Percentiles rank a stretch among this genome's conserved stretches.
phyloP scores from a whole-genome alignment of 495 filamentous ascomycete genomes.

The Halenospora varia region DNA sequence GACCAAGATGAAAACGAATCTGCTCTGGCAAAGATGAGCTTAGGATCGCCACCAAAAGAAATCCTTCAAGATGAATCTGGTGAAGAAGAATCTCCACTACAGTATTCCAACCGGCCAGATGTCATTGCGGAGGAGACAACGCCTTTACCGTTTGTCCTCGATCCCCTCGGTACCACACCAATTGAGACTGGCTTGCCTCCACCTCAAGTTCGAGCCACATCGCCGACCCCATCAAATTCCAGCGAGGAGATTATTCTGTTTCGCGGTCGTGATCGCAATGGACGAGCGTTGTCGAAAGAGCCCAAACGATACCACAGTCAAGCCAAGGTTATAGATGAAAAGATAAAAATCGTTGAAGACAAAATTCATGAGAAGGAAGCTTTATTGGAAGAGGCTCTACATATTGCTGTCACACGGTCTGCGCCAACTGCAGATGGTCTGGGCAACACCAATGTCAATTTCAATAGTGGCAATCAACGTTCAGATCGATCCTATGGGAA shows the following conservation, averaged over 20 bases:
- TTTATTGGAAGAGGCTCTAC: slow-evolving; percentile 1
- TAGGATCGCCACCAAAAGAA: slow-evolving; percentile 7
- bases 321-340: slow-evolving; percentile 9
- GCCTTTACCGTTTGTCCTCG: slow-evolving; percentile 8
- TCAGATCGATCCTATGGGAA: no score
- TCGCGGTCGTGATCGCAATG: slow-evolving; percentile 41
- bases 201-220: slow-evolving; percentile 27
- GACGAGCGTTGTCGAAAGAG: slow-evolving; percentile 6
- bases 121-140: background rate
- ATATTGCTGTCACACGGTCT: background rate
- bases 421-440: background rate
- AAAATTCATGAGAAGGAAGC: slow-evolving; percentile 18
- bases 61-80: slow-evolving; percentile 2
- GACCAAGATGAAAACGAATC: slow-evolving; percentile 8
- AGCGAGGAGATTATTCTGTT: slow-evolving; percentile 68
- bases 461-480: background rate
- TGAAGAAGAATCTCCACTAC: background rate
- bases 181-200: slow-evolving; percentile 24
- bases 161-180: slow-evolving; percentile 11
- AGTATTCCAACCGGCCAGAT: background rate
- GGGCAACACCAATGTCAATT: background rate
- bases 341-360: slow-evolving; percentile 25
- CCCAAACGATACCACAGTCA: background rate
- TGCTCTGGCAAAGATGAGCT: slow-evolving; percentile 20
- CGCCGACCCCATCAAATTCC: slow-evolving; percentile 43